Base-by-base conservation (phyloP, 768 basidiomycete species). In the Boletus rufocinnamomeus region DNA sequence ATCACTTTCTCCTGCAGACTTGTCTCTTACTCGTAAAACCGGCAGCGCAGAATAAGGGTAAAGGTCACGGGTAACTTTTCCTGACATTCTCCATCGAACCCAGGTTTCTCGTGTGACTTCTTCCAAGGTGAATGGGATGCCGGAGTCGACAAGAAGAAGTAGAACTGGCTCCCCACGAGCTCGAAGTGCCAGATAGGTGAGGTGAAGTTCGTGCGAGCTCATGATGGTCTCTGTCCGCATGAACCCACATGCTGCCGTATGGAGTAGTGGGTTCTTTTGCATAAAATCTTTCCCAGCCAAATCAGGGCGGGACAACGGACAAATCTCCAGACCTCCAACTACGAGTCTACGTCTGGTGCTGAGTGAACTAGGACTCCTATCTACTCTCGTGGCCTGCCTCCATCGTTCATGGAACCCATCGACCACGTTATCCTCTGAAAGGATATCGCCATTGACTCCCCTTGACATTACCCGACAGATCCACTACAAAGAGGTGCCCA, bases 401-500 rank as follows among this genome's bases (percentile, higher is more conserved):
- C n/a, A 14, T 17, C 49, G n/a, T n/a, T 30, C 28, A n/a, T 35
- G 28, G 6, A 27, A 16, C n/a, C 41, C 21, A 56, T 21, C 40
- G 16, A 23, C 59, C 25, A 38, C 37, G 3, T 49, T 52, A 69
- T 37, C 65, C 71, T 41, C 59, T 21, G 48, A 72, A 70, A 40
- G 64, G 47, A 38, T 66, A 58, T 9, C 71, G 58, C 69, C 64
- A 69, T 43, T 43, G 41, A 14, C 63, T 56, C 6, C 73, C 74
- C 32, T 62, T 68, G 59, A 62, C 71, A 16, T 50, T 40, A 40
- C 64, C 67, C 9, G 66, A 56, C 47, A 77, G 59, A 57, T 73
- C 68, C 37, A 75, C 65, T 8, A 67, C 61, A 60, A 75, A 77
- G 23, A 77, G 62, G 45, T 73, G 63, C 23, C 76, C 76, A 14